Percentiles rank a stretch among this genome's conserved stretches.
Evolutionary conservation across 2,329 filamentous ascomycete genomes (phyloP).

Genomic region (Talaromyces sp.): DNA sequence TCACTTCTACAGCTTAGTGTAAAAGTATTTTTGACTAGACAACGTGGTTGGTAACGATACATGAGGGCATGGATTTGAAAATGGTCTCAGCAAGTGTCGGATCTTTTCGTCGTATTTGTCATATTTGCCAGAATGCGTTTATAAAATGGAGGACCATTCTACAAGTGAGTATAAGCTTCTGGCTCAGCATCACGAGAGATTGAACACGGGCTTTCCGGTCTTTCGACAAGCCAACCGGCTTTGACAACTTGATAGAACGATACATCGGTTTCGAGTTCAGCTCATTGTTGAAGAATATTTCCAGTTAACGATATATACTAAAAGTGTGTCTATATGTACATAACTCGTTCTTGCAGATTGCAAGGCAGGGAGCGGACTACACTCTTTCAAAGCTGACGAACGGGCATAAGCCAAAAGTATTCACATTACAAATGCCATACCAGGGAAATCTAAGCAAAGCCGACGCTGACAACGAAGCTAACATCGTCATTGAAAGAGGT

Average conservation of each 20-base stretch:
- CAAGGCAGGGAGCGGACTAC: not conserved
- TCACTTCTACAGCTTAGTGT: not conserved
- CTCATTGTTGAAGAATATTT: not conserved
- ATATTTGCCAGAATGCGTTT: not conserved
- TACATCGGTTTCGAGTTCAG: no score
- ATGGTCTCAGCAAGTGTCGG: not conserved
- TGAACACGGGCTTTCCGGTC: not conserved
- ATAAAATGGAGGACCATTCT: not conserved
- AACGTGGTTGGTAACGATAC: not conserved
- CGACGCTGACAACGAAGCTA: conserved; percentile 47
- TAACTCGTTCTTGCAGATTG: not conserved
- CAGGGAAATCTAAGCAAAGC: conserved; percentile 40
- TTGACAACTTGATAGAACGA: not conserved
- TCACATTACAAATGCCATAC: not conserved
- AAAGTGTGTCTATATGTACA: not conserved
- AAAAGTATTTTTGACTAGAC: not conserved
- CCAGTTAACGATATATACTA: not conserved
- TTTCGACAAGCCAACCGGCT: not conserved
- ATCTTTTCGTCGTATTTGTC: not conserved
- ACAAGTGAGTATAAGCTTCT: not conserved
- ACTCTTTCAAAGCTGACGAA: not conserved
- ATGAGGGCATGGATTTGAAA: not conserved
- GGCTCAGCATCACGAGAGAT: no score
- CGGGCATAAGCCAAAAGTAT: not conserved
- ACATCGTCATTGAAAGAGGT: conserved; percentile 53